Percentiles rank a stretch among this genome's conserved stretches.
These are phyloP conservation scores for Colletotrichum sp. DNA, from an alignment of 2,329 filamentous ascomycete genomes.

Conservation along the genomic window DNA sequence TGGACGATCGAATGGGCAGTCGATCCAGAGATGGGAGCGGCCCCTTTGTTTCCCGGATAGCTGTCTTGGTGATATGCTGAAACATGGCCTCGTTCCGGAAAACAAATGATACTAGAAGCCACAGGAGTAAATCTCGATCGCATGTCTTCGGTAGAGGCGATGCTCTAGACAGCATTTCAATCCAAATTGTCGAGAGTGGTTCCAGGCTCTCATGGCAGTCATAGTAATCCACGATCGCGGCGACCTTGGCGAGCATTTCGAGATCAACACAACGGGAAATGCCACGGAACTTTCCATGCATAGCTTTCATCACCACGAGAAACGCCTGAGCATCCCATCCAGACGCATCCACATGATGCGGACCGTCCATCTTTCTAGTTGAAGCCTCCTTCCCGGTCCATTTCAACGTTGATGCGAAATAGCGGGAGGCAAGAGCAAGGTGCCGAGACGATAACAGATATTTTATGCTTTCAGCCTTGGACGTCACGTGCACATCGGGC, in stretches of 20 bases:
- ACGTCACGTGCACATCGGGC: background rate
- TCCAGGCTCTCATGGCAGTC: conserved; percentile 29
- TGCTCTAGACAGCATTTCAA: background rate
- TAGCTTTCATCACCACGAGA: conserved; percentile 30
- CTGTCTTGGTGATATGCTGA: background rate
- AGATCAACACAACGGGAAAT: conserved; percentile 25
- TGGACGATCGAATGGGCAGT: background rate
- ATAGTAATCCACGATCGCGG: conserved; percentile 34
- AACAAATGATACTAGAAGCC: conserved; percentile 20
- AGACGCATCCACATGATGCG: conserved; percentile 3
- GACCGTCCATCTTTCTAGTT: background rate
- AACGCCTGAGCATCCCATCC: conserved; percentile 32
- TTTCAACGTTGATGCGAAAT: conserved; percentile 12
- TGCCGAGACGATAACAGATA: background rate
- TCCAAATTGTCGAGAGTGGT: conserved; percentile 18
- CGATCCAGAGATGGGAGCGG: background rate
- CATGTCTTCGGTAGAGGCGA: background rate
- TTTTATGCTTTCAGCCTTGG: background rate
- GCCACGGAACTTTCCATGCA: conserved; percentile 26
- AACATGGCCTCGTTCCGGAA: conserved; percentile 10
- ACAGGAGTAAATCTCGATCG: conserved; percentile 5
- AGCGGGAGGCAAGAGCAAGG: conserved; percentile 18
- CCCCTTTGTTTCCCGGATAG: background rate
- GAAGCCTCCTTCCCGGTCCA: conserved; percentile 18
- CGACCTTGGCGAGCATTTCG: conserved; percentile 29